These are phyloP conservation scores for Umbellularia californica DNA, from an alignment of 164 flowering plant species.

Conservation along the genomic window DNA sequence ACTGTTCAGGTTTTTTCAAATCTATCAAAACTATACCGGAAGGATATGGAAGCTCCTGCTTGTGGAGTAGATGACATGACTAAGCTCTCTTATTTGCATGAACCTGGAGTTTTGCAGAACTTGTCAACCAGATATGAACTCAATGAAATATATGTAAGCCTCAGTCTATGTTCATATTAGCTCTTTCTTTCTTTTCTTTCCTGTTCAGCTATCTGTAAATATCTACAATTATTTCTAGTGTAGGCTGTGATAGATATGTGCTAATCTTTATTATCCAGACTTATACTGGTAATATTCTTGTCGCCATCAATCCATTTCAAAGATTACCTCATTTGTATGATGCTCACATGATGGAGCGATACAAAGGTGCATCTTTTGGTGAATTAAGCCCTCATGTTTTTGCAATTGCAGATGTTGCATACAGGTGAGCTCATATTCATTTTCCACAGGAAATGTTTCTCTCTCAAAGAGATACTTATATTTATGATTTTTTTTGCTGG, in stretches of 20 bases:
- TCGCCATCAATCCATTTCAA: conserved; percentile 86
- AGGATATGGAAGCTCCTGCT: conserved; percentile 67
- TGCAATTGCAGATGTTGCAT: conserved; percentile 83
- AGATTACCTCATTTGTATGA: conserved; percentile 58
- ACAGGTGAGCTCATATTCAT: conserved; percentile 41
- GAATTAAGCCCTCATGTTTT: conserved; percentile 79
- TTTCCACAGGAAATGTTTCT: background rate
- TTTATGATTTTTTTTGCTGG: conserved; percentile 10
- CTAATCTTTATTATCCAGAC: conserved; percentile 40
- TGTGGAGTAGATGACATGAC: conserved; percentile 93
- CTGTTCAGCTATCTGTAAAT: background rate
- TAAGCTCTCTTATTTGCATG: conserved; percentile 76
- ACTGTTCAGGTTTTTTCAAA: conserved; percentile 15
- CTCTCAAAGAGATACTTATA: background rate
- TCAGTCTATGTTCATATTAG: background rate
- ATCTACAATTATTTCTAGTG: conserved; percentile 3
- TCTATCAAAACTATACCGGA: conserved; percentile 61
- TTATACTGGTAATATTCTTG: conserved; percentile 77
- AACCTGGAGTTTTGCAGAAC: conserved; percentile 82
- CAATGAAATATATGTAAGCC: conserved; percentile 76
- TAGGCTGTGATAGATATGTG: background rate
- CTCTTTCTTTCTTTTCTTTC: background rate
- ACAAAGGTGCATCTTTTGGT: conserved; percentile 66
- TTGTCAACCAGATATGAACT: conserved; percentile 61
- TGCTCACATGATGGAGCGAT: conserved; percentile 56